Base-by-base conservation (phyloP, 768 basidiomycete species). In the Suillus sp. region DNA sequence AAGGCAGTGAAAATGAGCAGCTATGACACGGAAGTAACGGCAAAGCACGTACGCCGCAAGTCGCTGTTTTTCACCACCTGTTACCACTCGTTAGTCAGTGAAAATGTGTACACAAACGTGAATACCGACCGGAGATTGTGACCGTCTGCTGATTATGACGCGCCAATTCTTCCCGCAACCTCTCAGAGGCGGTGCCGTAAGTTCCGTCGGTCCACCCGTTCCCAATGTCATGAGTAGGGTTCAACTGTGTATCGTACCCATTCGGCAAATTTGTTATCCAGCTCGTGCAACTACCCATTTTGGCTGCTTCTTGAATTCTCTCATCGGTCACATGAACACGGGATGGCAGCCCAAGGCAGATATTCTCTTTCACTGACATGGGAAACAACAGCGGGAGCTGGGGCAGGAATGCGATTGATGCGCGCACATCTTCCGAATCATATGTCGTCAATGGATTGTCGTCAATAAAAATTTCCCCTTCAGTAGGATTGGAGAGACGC, bases 341-440 rank as follows among this genome's bases (percentile, higher is more conserved):
- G 0, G 59, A 60, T 11, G 67, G 62, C 18, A 72, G 63, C 4
- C 78, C 74, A 9, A 79, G 65, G 22, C 74, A 72, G 30, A 83
- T 80, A 64, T 82, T 83, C 48, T 81, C 81, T 16, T 70, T 66
- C 2, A 86, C 69, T 0, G 80, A 78, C 1, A 85, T 66, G 0
- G 85, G 86, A 62, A 79, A 86, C 10, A 86, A 65, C 2, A 72
- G 65, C 34, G 81, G 82, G 8, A 82, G 81, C 63, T 86, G 86
- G 0, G 81, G 79, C 20, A 87, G 78, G 30, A 82, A 76, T 0
- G 81, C 77, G 35, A 80, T 83, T 1, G 83, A 75, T 0, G 69
- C 70, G 20, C 83, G 82, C 3, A 87, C 70, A 38, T 81, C 78
- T 7, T 70, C 66, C 0, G 76, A 62, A 11, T 74, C 70, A 43